Evolutionary conservation across 2,329 filamentous ascomycete species (phyloP).

Genomic region (Cladorrhinum sp.): DNA sequence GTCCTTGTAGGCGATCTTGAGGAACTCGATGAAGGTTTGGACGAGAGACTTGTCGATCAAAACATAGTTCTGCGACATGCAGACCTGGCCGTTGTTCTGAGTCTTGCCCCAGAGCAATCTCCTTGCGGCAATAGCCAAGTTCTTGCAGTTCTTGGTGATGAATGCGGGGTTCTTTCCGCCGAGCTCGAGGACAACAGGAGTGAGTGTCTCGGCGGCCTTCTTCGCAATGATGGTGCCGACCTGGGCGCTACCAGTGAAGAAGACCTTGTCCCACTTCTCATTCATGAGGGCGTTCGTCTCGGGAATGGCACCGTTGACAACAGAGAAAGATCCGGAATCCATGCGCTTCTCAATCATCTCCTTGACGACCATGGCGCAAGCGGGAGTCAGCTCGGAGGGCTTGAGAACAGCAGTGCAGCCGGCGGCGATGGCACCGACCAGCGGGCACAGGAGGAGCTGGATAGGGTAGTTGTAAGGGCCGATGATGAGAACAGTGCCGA

Average conservation of each 20-base stretch:
- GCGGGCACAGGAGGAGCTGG: conserved; percentile 71
- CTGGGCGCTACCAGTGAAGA: conserved; percentile 79
- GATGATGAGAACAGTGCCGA: conserved; percentile 81
- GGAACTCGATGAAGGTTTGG: conserved; percentile 66
- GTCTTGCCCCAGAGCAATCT: conserved; percentile 87
- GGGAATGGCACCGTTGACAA: conserved; percentile 76
- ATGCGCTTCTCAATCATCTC: conserved; percentile 73
- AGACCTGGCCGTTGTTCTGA: conserved; percentile 84
- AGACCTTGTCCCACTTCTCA: conserved; percentile 96
- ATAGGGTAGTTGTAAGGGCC: conserved; percentile 94
- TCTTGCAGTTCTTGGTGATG: conserved; percentile 71
- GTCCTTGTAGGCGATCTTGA: conserved; percentile 67
- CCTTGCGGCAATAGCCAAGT: conserved; percentile 76
- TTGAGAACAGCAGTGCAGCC: conserved; percentile 90
- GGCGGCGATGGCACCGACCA: conserved; percentile 86
- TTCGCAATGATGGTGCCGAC: conserved; percentile 86
- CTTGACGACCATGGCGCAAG: conserved; percentile 73
- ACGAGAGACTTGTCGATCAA: conserved; percentile 75
- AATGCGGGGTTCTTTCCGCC: conserved; percentile 92
- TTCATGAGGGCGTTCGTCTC: conserved; percentile 81
- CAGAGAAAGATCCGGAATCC: conserved; percentile 71
- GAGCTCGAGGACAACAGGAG: conserved; percentile 84
- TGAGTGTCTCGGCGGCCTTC: conserved; percentile 85
- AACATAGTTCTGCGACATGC: conserved; percentile 89
- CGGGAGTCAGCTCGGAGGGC: conserved; percentile 78